phyloP scores from a whole-genome alignment of 1,284 basidiomycete species.

The Naganishia sp. region DNA sequence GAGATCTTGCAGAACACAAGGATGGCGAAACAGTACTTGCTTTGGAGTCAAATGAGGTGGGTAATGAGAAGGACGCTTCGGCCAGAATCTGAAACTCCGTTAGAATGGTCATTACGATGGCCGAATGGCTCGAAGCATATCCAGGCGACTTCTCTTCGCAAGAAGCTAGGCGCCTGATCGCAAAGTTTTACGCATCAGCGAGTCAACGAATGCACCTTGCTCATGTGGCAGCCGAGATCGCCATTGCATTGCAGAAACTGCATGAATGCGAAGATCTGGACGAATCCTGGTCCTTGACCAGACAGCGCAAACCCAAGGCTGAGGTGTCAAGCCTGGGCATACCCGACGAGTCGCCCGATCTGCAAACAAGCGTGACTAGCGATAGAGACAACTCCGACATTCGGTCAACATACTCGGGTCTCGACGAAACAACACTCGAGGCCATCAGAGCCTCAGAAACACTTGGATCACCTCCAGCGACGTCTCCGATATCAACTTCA shows the following conservation, averaged over 20 bases:
- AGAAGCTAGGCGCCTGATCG: conserved; percentile 39
- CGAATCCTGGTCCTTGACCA: conserved; percentile 43
- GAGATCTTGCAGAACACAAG: conserved; percentile 42
- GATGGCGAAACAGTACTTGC: conserved; percentile 43
- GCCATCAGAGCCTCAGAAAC: conserved; percentile 21
- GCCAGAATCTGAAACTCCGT: neutral
- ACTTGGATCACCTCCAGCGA: neutral
- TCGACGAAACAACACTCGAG: conserved; percentile 34
- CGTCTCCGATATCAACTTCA: neutral
- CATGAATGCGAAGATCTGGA: conserved; percentile 42
- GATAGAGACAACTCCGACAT: conserved; percentile 2
- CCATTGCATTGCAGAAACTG: conserved; percentile 40
- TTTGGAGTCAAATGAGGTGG: conserved; percentile 51
- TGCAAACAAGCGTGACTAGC: neutral
- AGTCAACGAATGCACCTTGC: conserved; percentile 47
- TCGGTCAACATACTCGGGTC: conserved; percentile 27
- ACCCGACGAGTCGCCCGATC: conserved; percentile 3
- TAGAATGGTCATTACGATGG: conserved; percentile 48
- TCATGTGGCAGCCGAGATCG: conserved; percentile 47
- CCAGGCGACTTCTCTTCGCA: conserved; percentile 48
- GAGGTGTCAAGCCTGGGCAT: neutral
- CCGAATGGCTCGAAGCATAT: conserved; percentile 48
- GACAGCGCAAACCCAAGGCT: conserved; percentile 10
- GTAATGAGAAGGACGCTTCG: conserved; percentile 10
- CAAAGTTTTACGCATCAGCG: conserved; percentile 41